phyloP scores from a whole-genome alignment of 2,329 filamentous ascomycete genomes.

The Phymatotrichopsis omnivora region DNA sequence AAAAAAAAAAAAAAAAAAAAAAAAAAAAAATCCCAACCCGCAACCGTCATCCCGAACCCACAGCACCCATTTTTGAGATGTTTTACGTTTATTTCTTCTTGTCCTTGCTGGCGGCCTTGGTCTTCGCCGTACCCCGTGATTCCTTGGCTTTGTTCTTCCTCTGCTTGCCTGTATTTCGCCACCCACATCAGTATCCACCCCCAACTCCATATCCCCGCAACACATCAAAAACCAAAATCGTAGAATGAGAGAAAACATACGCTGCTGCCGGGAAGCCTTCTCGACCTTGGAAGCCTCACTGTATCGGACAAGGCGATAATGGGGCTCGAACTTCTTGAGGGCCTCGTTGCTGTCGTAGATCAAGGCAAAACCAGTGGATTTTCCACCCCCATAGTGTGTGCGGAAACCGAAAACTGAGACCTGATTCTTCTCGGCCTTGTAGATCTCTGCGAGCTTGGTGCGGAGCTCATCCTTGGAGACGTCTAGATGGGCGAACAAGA shows the following conservation, averaged over 20 bases:
- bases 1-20: no score
- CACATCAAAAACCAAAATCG: neutral
- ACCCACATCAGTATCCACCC: conserved; percentile 7
- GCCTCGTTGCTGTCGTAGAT: conserved; percentile 97
- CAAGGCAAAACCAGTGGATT: conserved; percentile 97
- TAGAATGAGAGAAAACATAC: conserved; percentile 54
- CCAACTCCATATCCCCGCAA: conserved; percentile 8
- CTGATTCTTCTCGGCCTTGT: conserved; percentile 98
- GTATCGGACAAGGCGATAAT: conserved; percentile 91
- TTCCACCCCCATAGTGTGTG: conserved; percentile 98
- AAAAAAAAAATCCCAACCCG: no score
- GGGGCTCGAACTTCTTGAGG: conserved; percentile 99
- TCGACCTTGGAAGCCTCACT: conserved; percentile 90
- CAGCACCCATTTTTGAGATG: conserved; percentile 16
- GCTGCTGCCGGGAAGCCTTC: conserved; percentile 96
- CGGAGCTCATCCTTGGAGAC: conserved; percentile 99
- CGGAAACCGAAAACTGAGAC: conserved; percentile 97
- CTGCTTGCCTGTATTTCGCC: conserved; percentile 70
- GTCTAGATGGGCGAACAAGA: no score
- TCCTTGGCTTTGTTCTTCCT: conserved; percentile 99
- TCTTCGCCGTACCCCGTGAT: conserved; percentile 94
- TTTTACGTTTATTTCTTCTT: conserved; percentile 56
- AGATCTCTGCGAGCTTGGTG: conserved; percentile 83
- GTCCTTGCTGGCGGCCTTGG: conserved; percentile 85
- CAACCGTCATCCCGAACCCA: no score